Percentiles rank a stretch among this genome's conserved stretches.
Conservation (phyloP, 257 asterid species). For the Jacaranda copaia region DNA sequence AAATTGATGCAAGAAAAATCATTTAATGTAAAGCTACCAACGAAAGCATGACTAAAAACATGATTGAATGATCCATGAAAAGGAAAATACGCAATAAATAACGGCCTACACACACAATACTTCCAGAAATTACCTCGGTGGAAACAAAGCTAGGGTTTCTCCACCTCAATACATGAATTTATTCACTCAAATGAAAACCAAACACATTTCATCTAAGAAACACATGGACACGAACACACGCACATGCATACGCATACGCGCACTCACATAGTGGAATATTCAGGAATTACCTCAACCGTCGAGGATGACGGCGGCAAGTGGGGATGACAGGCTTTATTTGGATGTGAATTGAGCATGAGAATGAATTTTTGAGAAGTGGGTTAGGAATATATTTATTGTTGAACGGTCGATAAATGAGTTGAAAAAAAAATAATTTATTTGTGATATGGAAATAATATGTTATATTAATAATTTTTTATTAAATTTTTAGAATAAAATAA, state of each 20-base stretch:
- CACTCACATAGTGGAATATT: background rate
- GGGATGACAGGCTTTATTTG: no score
- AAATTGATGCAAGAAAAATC: background rate
- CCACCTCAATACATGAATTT: conserved; percentile 33
- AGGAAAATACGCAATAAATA: conserved; percentile 3
- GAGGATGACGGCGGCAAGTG: conserved; percentile 3
- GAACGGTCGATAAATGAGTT: no score
- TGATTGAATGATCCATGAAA: background rate
- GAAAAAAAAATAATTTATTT: no score
- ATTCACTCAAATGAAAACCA: conserved; percentile 29
- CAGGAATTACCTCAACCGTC: conserved; percentile 21
- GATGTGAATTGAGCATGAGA: no score
- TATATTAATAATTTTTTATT: no score
- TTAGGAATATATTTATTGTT: no score
- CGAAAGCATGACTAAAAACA: background rate
- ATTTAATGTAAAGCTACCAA: background rate
- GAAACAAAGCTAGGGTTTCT: conserved; percentile 32
- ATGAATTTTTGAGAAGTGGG: no score
- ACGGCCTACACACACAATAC: background rate
- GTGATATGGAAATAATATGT: no score
- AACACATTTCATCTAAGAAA: conserved; percentile 3
- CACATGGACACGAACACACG: background rate
- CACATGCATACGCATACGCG: background rate
- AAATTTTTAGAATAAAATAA: no score
- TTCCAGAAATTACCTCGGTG: conserved; percentile 29